Base-by-base conservation (phyloP, 2,329 filamentous ascomycete species). In the Botrytis squamosa region DNA sequence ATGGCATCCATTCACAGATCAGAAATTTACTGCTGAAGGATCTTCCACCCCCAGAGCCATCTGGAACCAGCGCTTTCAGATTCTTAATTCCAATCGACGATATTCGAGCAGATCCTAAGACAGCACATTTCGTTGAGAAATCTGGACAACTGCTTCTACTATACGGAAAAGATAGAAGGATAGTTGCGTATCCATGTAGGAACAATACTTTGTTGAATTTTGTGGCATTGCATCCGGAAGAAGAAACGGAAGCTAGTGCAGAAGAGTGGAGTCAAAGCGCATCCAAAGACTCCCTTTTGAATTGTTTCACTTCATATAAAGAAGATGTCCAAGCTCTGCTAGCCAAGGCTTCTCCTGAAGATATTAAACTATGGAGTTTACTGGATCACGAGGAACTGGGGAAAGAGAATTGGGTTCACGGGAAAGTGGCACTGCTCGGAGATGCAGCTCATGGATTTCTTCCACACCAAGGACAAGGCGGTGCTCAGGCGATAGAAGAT, bases 401-500 rank as follows among this genome's bases (percentile, higher is more conserved):
- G 14, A 44, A 36, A 42, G 40, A 0, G 84, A 73, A 70, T 10
- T 93, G 89, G 88, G 82, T 84, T 0, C 85, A 86, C 2, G 87
- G 82, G 0, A 84, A 83, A 14, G 78, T 92, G 36, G 89, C 85
- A 0, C 79, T 92, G 0, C 80, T 93, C 0, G 91, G 91, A 0
- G 91, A 93, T 78, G 89, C 91, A 0, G 91, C 89, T 0, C 91
- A 93, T 79, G 90, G 91, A 0, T 92, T 92, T 77, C 82, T 90
- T 0, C 91, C 90, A 22, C 86, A 89, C 74, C 88, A 89, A 81
- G 89, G 86, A 0, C 89, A 91, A 78, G 90, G 90, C 3, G 90
- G 86, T 14, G 89, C 83, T 0, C 84, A 88, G 73, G 91, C 91
- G 0, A 91, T 93, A 62, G 91, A 93, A 79, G 91, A 93, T 75